A percentile compares a stretch with the other conserved stretches of the same genome.
phyloP scores from a whole-genome alignment of 306 rosid genomes.

The Cicer judaicum region DNA sequence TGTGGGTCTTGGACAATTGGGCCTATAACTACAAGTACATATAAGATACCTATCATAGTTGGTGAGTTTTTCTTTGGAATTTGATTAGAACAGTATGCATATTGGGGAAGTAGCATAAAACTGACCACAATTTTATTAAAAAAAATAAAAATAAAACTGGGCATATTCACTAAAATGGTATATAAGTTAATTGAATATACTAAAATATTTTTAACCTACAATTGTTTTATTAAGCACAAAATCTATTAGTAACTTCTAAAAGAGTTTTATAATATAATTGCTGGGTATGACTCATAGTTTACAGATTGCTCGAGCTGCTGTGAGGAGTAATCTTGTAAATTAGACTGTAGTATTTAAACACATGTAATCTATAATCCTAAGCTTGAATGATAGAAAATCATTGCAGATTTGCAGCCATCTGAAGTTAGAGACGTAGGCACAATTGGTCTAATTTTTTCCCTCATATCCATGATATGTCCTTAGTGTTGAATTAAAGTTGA shows the following conservation, averaged over 20 bases:
- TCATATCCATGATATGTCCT: neutral
- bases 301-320: too few relatives aligned
- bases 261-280: neutral
- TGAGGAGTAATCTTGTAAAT: too few relatives aligned
- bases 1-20: too few relatives aligned
- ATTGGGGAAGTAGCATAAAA: slow-evolving; percentile 22
- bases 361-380: too few relatives aligned
- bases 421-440: too few relatives aligned
- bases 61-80: slow-evolving; percentile 1
- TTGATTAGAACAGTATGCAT: slow-evolving; percentile 16
- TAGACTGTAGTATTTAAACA: too few relatives aligned
- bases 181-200: neutral
- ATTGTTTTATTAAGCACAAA: neutral
- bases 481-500: neutral
- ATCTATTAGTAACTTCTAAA: neutral
- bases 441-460: neutral
- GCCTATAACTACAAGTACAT: too few relatives aligned
- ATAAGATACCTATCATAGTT: neutral
- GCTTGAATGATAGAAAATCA: too few relatives aligned
- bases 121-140: neutral
- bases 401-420: too few relatives aligned
- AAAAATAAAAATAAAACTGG: neutral
- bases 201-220: neutral
- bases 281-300: too few relatives aligned
- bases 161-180: neutral